Evolutionary conservation across 306 rosid genomes (phyloP), one percentile per base, ranked within the genome.

Genomic region (Senna tora): DNA sequence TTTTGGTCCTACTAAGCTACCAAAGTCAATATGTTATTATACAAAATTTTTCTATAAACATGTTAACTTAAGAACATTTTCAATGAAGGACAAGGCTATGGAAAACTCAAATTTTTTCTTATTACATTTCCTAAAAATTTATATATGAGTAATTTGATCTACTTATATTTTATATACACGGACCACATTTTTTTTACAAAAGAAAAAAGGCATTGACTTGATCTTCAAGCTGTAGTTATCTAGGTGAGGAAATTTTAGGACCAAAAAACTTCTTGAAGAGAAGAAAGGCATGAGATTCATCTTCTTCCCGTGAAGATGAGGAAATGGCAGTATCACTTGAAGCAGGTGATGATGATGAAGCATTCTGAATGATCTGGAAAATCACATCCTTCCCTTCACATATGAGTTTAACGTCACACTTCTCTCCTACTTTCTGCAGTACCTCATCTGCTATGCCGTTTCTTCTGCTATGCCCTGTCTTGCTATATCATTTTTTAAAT

Each of bases 331-430:
- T 36, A 14, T 67, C 63, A n/a, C 5, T 39, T 25, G 47, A 61
- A 62, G 33, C 36, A 5, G 76, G 8, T 5, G n/a, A n/a, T n/a
- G n/a, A n/a, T n/a, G n/a, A n/a, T n/a, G 82, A 69, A 41, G 45
- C 49, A 42, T 14, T 15, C 4, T 9, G 45, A 30, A 68, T 22
- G 42, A 78, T 65, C 10, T 75, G 36, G 1, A 47, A 75, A 2
- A 55, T 75, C 61, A 83, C 84, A 43, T 83, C 84, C 38, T 25
- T 79, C 47, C 82, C 82, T 72, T 79, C 71, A 5, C 87, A 79
- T 39, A 83, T 75, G 67, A 83, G 67, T 50, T 75, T 83, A 3
- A 83, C 36, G 25, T 79, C 79, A 55, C 87, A 83, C 1, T 32
- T 79, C 53, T 72, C 79, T 15, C 71, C 71, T 21, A 58, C 73